phyloP scores from a whole-genome alignment of 345 rosid genomes.

The Eucalyptus paniculata region DNA sequence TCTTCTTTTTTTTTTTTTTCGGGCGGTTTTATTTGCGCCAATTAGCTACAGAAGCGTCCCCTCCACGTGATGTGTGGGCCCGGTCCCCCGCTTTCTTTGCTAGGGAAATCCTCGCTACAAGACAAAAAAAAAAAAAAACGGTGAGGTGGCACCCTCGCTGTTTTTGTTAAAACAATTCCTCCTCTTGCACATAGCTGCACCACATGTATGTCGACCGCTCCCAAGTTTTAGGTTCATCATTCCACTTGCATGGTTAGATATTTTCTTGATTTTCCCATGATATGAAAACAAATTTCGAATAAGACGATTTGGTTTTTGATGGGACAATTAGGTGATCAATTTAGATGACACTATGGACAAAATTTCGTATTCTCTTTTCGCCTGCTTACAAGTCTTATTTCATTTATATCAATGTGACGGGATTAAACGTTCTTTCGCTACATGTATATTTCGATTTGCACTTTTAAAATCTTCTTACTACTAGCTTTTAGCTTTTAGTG shows the following conservation, averaged over 20 bases:
- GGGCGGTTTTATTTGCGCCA: neutral
- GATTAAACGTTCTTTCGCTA: neutral
- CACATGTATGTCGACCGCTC: neutral
- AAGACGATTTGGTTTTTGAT: neutral
- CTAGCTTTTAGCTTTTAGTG: neutral
- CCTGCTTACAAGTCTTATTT: neutral
- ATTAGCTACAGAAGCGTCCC: neutral
- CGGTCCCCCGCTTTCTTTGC: neutral
- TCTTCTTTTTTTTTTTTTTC: conserved; percentile 27
- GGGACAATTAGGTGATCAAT: accelerated
- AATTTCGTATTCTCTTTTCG: neutral
- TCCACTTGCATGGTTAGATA: neutral
- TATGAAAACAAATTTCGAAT: neutral
- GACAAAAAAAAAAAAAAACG: neutral
- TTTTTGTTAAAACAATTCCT: neutral
- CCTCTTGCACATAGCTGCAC: neutral
- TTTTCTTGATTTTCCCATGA: neutral
- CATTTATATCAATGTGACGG: neutral
- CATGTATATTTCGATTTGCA: too few relatives aligned
- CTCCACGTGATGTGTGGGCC: conserved; percentile 65
- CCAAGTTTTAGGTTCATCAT: neutral
- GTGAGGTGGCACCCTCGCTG: neutral
- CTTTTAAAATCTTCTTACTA: neutral
- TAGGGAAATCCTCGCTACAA: neutral
- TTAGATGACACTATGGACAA: accelerated